Conservation (phyloP, 2,329 filamentous ascomycete genomes). For the Ustilaginoidea virens region DNA sequence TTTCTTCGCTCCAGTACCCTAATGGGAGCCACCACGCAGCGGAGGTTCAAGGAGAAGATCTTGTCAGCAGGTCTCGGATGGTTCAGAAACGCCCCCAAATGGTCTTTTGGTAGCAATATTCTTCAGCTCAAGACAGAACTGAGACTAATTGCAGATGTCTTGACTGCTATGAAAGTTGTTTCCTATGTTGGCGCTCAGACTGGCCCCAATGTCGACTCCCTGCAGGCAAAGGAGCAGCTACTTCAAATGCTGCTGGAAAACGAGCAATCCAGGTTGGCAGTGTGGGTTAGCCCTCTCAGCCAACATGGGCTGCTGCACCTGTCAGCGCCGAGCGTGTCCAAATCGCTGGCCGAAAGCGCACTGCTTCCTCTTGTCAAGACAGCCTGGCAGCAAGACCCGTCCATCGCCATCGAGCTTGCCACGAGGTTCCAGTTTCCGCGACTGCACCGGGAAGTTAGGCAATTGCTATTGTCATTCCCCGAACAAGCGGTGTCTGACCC, state of each 20-base stretch:
- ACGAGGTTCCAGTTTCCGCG: slow-evolving; percentile 64
- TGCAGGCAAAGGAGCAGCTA: slow-evolving; percentile 72
- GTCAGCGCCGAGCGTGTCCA: slow-evolving; percentile 24
- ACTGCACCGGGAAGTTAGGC: slow-evolving; percentile 61
- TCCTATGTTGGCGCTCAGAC: slow-evolving; percentile 39
- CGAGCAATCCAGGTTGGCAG: slow-evolving; percentile 66
- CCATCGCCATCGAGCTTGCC: slow-evolving; percentile 73
- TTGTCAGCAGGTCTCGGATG: slow-evolving; percentile 75
- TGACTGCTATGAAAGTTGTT: slow-evolving; percentile 48
- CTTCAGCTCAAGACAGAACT: slow-evolving; percentile 89
- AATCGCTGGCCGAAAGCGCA: slow-evolving; percentile 25
- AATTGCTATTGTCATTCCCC: slow-evolving; percentile 66
- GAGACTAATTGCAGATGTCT: slow-evolving; percentile 63
- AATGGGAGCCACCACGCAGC: slow-evolving; percentile 47
- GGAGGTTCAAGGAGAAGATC: slow-evolving; percentile 78
- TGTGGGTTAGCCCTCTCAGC: slow-evolving; percentile 78
- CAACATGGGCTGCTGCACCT: slow-evolving; percentile 26
- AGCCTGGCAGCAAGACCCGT: slow-evolving; percentile 76
- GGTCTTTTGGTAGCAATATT: slow-evolving; percentile 92
- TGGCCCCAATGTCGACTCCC: slow-evolving; percentile 42
- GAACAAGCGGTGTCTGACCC: slow-evolving; percentile 70
- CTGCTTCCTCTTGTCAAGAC: slow-evolving; percentile 54
- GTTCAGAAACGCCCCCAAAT: slow-evolving; percentile 72
- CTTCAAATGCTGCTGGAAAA: slow-evolving; percentile 66
- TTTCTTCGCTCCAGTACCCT: slow-evolving; percentile 61